Percentiles rank a stretch among this genome's conserved stretches.
These are phyloP conservation scores for Candida buenavistaensis DNA, from an alignment of 1,139 yeast genomes.

Conservation along the genomic window DNA sequence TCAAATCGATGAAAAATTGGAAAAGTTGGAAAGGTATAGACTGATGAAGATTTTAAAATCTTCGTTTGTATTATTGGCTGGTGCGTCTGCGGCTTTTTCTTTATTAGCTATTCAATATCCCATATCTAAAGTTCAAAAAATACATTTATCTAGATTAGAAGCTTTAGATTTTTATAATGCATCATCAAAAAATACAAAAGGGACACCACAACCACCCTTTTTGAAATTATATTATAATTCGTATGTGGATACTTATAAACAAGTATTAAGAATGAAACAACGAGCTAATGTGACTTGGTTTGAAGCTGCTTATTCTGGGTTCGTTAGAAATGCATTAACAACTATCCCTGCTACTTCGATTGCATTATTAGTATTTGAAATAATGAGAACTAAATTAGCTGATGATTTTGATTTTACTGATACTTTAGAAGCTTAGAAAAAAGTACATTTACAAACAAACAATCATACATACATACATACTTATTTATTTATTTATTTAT, in stretches of 20 bases:
- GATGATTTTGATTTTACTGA: conserved; percentile 27
- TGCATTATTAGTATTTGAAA: conserved; percentile 82
- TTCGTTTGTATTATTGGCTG: conserved; percentile 77
- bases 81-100: conserved; percentile 82
- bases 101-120: conserved; percentile 83
- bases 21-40: conserved; percentile 36
- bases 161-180: conserved; percentile 70
- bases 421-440: conserved; percentile 15
- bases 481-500: conserved; percentile 9
- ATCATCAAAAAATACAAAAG: no score
- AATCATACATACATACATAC: conserved; percentile 3
- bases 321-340: conserved; percentile 66
- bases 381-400: conserved; percentile 57
- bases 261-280: conserved; percentile 52
- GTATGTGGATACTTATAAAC: conserved; percentile 69
- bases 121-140: conserved; percentile 71
- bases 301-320: conserved; percentile 76
- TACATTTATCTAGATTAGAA: conserved; percentile 78
- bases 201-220: no score
- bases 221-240: conserved; percentile 62
- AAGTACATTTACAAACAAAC: no score
- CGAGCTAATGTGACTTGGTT: conserved; percentile 60
- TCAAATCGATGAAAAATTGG: conserved; percentile 30
- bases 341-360: conserved; percentile 87
- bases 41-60: conserved; percentile 60